These are phyloP conservation scores for Lactifluus volemus DNA, from an alignment of 768 basidiomycete species.

Conservation along the genomic window DNA sequence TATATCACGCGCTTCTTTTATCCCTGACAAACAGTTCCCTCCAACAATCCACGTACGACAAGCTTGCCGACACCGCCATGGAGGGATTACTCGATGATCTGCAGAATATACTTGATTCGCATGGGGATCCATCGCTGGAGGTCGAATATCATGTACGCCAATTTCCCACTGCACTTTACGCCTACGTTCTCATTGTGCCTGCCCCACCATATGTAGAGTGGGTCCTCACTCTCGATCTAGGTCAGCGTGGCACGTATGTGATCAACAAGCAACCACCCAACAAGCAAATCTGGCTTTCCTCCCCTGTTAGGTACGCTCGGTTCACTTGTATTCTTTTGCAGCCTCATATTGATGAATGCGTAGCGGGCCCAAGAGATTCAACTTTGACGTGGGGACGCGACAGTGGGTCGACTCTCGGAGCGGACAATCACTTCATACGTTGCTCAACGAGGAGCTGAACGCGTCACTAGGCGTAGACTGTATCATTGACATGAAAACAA, in stretches of 20 bases:
- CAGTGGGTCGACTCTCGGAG: slow-evolving; percentile 78
- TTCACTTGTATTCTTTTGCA: neutral
- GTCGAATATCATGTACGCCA: slow-evolving; percentile 63
- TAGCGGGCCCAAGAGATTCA: slow-evolving; percentile 91
- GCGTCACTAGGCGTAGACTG: slow-evolving; percentile 29
- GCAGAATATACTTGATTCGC: slow-evolving; percentile 59
- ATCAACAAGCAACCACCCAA: slow-evolving; percentile 98
- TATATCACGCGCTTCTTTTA: neutral
- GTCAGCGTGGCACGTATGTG: slow-evolving; percentile 77
- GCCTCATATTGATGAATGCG: neutral
- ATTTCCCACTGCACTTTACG: slow-evolving; percentile 30
- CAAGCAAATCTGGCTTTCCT: slow-evolving; percentile 94
- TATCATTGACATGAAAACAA: neutral
- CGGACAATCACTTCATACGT: slow-evolving; percentile 43
- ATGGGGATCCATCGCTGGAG: slow-evolving; percentile 52
- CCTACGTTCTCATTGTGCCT: neutral
- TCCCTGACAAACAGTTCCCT: slow-evolving; percentile 1
- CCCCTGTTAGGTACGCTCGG: slow-evolving; percentile 61
- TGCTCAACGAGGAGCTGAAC: slow-evolving; percentile 67
- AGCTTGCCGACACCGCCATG: slow-evolving; percentile 71
- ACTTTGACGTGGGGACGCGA: slow-evolving; percentile 48
- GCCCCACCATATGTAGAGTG: slow-evolving; percentile 46
- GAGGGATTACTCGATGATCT: slow-evolving; percentile 61
- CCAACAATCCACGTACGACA: slow-evolving; percentile 43
- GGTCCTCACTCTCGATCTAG: slow-evolving; percentile 78